Evolutionary conservation across 768 basidiomycete species (phyloP).

Genomic region (Naganishia friedmannii): DNA sequence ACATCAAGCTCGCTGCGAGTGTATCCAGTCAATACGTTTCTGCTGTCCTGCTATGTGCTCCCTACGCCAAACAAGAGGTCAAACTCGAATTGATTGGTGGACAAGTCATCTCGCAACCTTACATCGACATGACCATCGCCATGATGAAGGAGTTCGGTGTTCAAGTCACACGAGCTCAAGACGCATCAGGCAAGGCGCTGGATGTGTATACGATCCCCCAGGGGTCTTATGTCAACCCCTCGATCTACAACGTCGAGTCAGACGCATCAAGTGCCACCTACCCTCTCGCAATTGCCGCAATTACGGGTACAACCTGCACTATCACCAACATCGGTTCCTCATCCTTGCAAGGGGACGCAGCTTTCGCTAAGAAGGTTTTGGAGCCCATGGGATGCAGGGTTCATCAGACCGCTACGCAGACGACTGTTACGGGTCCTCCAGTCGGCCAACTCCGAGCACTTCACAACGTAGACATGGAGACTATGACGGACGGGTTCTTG

Average conservation of each 20-base stretch:
- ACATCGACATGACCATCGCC: slow-evolving; percentile 98
- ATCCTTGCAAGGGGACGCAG: slow-evolving; percentile 94
- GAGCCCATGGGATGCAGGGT: slow-evolving; percentile 94
- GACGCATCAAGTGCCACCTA: slow-evolving; percentile 96
- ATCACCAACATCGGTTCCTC: slow-evolving; percentile 84
- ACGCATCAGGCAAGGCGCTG: slow-evolving; percentile 63
- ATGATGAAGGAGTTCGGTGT: slow-evolving; percentile 96
- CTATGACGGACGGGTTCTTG: slow-evolving; percentile 99
- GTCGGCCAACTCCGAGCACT: slow-evolving; percentile 75
- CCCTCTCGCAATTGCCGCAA: slow-evolving; percentile 92
- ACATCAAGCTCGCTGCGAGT: slow-evolving; percentile 81
- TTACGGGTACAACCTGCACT: slow-evolving; percentile 94
- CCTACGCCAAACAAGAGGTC: slow-evolving; percentile 79
- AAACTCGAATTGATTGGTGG: slow-evolving; percentile 87
- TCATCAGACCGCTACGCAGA: slow-evolving; percentile 78
- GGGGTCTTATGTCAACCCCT: slow-evolving; percentile 69
- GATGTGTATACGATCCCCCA: slow-evolving; percentile 87
- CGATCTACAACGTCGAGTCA: slow-evolving; percentile 77
- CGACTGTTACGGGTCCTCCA: slow-evolving; percentile 87
- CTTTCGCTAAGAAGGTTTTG: slow-evolving; percentile 87
- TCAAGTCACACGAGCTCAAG: slow-evolving; percentile 65
- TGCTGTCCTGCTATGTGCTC: slow-evolving; percentile 91
- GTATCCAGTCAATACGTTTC: slow-evolving; percentile 98
- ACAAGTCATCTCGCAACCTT: slow-evolving; percentile 95
- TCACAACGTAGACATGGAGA: slow-evolving; percentile 91